Percentiles rank a stretch among this genome's conserved stretches.
phyloP scores from a whole-genome alignment of 2,329 filamentous ascomycete genomes.

The Nakataea oryzae region DNA sequence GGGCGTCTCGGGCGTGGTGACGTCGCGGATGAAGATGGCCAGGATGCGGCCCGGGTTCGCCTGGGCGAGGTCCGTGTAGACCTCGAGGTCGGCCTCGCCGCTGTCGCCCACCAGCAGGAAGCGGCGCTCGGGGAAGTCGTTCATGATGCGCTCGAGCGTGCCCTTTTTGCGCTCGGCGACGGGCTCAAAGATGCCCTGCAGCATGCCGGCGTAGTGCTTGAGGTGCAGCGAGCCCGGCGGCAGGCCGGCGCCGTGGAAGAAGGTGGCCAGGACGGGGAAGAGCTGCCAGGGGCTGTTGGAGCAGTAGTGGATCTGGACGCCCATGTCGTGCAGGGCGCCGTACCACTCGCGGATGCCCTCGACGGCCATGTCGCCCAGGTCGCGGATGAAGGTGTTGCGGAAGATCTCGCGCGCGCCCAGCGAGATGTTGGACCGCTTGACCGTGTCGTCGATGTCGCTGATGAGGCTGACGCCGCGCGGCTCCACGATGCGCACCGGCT shows the following conservation, averaged over 20 bases:
- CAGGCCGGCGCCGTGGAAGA: constrained; percentile 69
- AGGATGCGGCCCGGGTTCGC: constrained; percentile 74
- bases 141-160: constrained; percentile 73
- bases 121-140: constrained; percentile 79
- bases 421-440: constrained; percentile 89
- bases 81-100: constrained; percentile 91
- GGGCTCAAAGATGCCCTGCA: constrained; percentile 96
- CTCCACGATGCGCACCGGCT: constrained; percentile 68
- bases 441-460: constrained; percentile 94
- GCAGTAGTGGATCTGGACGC: constrained; percentile 88
- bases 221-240: constrained; percentile 86
- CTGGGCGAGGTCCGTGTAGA: constrained; percentile 87
- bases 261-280: constrained; percentile 79
- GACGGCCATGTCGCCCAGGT: constrained; percentile 70
- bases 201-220: constrained; percentile 93
- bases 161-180: constrained; percentile 91
- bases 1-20: constrained; percentile 66
- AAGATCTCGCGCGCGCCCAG: constrained; percentile 89
- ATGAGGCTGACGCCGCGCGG: constrained; percentile 80
- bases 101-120: constrained; percentile 94
- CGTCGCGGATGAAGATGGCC: constrained; percentile 88
- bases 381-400: constrained; percentile 86
- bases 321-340: constrained; percentile 60
- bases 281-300: constrained; percentile 99
- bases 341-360: constrained; percentile 92